phyloP scores from a whole-genome alignment of 2,329 filamentous ascomycete species.

The Colletotrichum endophyticum region DNA sequence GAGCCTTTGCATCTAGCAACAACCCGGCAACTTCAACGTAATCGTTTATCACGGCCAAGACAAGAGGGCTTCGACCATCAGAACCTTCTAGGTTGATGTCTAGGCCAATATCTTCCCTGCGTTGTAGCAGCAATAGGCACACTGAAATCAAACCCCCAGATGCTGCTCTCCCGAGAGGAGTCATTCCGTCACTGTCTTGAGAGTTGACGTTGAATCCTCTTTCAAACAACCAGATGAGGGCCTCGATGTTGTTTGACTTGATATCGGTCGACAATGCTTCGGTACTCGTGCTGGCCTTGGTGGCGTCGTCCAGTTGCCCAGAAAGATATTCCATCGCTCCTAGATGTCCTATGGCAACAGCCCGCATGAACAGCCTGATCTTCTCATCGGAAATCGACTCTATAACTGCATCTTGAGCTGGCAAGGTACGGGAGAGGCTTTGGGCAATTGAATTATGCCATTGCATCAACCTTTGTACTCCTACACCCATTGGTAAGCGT shows the following conservation, averaged over 20 bases:
- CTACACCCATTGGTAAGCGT: not conserved
- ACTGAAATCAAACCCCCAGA: fast-evolving
- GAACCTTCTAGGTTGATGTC: not conserved
- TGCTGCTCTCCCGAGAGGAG: not conserved
- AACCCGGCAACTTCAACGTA: not conserved
- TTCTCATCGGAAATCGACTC: fast-evolving
- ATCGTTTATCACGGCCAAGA: not conserved
- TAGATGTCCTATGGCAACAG: not conserved
- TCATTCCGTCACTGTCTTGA: not conserved
- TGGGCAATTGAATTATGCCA: not conserved
- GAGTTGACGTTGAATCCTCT: not conserved
- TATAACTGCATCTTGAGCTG: not conserved
- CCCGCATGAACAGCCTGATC: not conserved
- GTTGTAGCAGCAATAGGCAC: not conserved
- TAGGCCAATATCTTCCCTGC: not conserved
- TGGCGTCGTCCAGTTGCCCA: not conserved
- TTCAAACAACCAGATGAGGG: not conserved
- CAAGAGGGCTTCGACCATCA: not conserved
- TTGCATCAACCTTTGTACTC: not conserved
- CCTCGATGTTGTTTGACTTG: not conserved
- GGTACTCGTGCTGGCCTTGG: not conserved
- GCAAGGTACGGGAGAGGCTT: fast-evolving
- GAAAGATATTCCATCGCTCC: not conserved
- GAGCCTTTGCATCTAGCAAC: not conserved
- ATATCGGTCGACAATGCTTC: not conserved